Base-by-base conservation (phyloP, 192 early-diverging fungal genomes). In the Phycomyces blakesleeanus region DNA sequence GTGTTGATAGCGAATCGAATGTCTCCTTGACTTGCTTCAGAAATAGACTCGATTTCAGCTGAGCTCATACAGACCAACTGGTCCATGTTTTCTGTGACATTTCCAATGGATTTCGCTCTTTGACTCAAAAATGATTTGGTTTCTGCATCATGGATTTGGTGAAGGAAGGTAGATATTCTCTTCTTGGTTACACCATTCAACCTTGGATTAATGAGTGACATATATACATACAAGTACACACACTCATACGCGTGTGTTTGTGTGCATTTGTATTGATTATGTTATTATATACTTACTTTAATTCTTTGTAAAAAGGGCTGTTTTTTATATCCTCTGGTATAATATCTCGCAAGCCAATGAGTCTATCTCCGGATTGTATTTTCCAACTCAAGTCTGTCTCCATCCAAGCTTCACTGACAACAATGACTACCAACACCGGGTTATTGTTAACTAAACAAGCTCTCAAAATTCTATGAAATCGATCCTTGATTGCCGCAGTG, bases 1-100 rank as follows among this genome's bases (percentile, higher is more conserved):
- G n/a, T 20, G 5, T 61, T 61, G 16, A 61, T 61, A 38, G 59
- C 59, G 5, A 29, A 38, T 22, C 59, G 49, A 37, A 61, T 22
- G 34, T 61, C 59, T 10, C 59, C 59, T 15, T 61, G 26, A 38
- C 47, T 29, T n/a, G 25, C 16, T 16, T 51, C 29, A 5, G 49
- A 25, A 12, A 61, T 38, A 21, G 2, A 16, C 9, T 61, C 20
- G 0, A 51, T 16, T 5, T 51, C 44, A 6, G 12, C 15, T 47
- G 3, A 18, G 18, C 44, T 47, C 15, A 18, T 2, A n/a, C 44
- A n/a, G 11, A 3, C 2, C 44, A 47, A 2, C 11, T 47, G 12
- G 3, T 47, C 18, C 12, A 18, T 47, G 1, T 2, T 6, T 24
- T 12, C 0, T 61, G 26, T 14, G 20, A n/a, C n/a, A n/a, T n/a